A percentile compares a stretch with the other conserved stretches of the same genome.
Evolutionary conservation across 1,139 yeast genomes (phyloP).

Genomic region (Spathaspora sp.): DNA sequence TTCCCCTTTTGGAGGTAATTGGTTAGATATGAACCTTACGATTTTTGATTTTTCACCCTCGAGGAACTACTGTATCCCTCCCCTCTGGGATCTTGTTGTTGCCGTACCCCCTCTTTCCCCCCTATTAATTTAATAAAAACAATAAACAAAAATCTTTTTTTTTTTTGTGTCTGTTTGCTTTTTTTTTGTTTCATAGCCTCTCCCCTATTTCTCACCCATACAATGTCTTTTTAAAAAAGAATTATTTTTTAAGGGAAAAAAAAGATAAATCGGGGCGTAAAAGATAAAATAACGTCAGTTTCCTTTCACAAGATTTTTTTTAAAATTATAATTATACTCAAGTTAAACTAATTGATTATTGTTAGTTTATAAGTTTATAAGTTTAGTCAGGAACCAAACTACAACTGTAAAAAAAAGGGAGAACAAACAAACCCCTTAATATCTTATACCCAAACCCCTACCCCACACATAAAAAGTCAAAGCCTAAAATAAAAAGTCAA

Average conservation of each 20-base stretch:
- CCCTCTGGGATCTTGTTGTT: no score
- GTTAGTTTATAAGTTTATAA: not conserved
- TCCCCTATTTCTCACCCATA: slow-evolving; percentile 1
- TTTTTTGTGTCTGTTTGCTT: not conserved
- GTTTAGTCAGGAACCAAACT: no score
- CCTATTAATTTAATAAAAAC: not conserved
- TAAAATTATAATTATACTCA: not conserved
- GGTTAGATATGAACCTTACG: not conserved
- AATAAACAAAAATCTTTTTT: not conserved
- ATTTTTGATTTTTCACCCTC: not conserved
- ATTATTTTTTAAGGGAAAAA: not conserved
- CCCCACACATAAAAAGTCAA: not conserved
- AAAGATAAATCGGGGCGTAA: not conserved
- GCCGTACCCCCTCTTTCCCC: not conserved
- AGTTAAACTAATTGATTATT: not conserved
- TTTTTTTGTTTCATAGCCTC: not conserved
- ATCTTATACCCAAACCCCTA: no score
- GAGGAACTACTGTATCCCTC: no score
- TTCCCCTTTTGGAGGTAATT: not conserved
- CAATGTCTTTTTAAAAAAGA: not conserved
- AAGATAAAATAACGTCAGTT: not conserved
- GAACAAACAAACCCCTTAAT: no score
- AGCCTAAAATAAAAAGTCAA: not conserved
- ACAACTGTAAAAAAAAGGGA: no score
- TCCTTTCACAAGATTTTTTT: not conserved